These are phyloP conservation scores for Acmispon strigosus DNA, from an alignment of 306 rosid species.

Conservation along the genomic window DNA sequence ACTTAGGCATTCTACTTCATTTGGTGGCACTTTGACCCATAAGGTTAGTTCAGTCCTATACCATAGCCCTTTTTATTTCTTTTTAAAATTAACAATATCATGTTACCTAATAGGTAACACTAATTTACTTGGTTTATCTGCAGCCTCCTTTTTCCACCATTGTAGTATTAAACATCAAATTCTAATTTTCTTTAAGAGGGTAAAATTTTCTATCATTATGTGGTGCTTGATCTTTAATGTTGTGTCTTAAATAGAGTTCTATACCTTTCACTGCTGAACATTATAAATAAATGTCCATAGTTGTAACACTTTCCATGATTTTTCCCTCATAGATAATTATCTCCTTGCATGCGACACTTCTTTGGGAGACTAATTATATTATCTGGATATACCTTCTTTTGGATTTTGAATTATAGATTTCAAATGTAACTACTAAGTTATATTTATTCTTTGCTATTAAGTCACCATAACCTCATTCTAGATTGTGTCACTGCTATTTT, in stretches of 20 bases:
- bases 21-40: constrained; percentile 54
- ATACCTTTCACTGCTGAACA: background rate
- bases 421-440: background rate
- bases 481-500: background rate
- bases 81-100: background rate
- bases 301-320: no score
- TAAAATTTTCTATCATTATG: no score
- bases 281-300: background rate
- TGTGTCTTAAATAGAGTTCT: background rate
- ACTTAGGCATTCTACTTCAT: constrained; percentile 48
- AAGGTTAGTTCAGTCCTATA: constrained; percentile 33
- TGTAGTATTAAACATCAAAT: no score
- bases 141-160: background rate
- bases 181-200: no score
- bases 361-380: background rate
- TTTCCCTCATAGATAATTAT: no score
- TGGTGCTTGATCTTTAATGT: no score
- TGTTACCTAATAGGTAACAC: background rate
- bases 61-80: background rate
- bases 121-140: background rate
- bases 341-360: no score
- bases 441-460: background rate
- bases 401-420: background rate
- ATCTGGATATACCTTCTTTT: background rate
- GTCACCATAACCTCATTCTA: background rate